phyloP scores from a whole-genome alignment of 768 basidiomycete genomes.

The Coprinopsis strossmayeri region DNA sequence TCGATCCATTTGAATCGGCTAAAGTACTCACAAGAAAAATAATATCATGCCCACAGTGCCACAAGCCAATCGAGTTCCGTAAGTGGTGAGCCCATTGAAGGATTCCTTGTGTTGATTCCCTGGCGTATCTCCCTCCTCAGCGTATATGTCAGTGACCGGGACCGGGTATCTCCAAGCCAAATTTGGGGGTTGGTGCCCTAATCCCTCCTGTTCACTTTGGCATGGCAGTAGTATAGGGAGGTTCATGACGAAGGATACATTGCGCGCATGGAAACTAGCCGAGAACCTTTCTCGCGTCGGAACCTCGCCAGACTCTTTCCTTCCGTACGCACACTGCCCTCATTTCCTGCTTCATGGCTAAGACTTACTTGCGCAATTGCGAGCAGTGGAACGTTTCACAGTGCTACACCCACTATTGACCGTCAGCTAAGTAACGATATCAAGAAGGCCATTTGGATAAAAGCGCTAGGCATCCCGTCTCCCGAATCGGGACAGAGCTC shows the following conservation, averaged over 20 bases:
- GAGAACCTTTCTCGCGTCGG: not conserved
- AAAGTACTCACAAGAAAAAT: not conserved
- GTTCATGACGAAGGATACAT: not conserved
- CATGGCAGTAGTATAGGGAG: too few relatives aligned
- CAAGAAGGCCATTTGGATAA: too few relatives aligned
- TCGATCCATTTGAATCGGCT: not conserved
- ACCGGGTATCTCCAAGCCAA: constrained; percentile 1
- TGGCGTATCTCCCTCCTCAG: not conserved
- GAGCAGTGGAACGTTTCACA: too few relatives aligned
- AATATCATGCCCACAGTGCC: not conserved
- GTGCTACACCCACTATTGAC: too few relatives aligned
- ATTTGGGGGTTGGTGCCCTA: not conserved
- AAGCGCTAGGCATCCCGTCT: too few relatives aligned
- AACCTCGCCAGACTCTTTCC: not conserved
- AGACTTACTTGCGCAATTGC: too few relatives aligned
- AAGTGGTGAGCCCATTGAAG: not conserved
- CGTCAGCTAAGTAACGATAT: too few relatives aligned
- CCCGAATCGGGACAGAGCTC: too few relatives aligned
- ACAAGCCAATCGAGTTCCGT: not conserved
- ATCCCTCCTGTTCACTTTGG: not conserved
- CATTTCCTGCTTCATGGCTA: not conserved
- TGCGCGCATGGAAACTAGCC: constrained; percentile 10
- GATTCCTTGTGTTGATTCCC: not conserved
- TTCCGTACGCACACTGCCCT: not conserved
- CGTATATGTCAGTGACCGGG: not conserved